Percentiles rank a stretch among this genome's conserved stretches.
These are phyloP conservation scores for Stephania yunnanensis DNA, from an alignment of 164 flowering plant genomes.

Conservation along the genomic window DNA sequence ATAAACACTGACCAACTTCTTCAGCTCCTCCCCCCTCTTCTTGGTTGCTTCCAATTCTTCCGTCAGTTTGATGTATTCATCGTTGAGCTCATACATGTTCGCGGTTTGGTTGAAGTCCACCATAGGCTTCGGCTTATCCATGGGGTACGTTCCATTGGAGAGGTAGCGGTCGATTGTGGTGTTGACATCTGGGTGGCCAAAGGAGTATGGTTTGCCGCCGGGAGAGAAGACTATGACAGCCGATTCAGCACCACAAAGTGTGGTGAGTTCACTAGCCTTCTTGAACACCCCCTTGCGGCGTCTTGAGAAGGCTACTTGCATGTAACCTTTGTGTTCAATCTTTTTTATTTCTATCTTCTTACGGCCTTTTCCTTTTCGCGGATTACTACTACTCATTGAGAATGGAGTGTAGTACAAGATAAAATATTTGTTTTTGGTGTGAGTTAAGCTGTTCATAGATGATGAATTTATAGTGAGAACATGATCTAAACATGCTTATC, in stretches of 20 bases:
- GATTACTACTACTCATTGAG: background rate
- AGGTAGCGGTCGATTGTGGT: constrained; percentile 5
- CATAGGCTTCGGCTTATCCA: too few species aligned
- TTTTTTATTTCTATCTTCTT: constrained; percentile 15
- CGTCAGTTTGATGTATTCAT: background rate
- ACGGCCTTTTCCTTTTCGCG: constrained; percentile 8
- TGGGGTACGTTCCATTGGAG: background rate
- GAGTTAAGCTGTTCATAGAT: too few species aligned
- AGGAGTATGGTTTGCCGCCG: constrained; percentile 16
- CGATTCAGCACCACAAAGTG: constrained; percentile 18
- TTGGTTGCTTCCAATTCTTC: constrained; percentile 12
- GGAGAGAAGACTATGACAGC: constrained; percentile 18
- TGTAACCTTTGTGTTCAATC: constrained; percentile 4
- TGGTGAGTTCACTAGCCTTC: constrained; percentile 17
- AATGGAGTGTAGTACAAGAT: background rate
- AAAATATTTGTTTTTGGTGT: too few species aligned
- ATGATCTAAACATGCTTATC: too few species aligned
- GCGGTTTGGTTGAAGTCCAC: background rate
- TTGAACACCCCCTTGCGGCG: constrained; percentile 16
- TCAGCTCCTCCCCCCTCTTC: background rate
- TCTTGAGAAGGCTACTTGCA: constrained; percentile 18
- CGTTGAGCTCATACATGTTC: background rate
- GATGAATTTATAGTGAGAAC: too few species aligned
- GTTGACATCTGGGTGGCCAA: constrained; percentile 13
- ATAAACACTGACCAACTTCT: too few species aligned